Conservation (phyloP, 192 early-diverging fungal genomes). For the Chytriomyces sp. region DNA sequence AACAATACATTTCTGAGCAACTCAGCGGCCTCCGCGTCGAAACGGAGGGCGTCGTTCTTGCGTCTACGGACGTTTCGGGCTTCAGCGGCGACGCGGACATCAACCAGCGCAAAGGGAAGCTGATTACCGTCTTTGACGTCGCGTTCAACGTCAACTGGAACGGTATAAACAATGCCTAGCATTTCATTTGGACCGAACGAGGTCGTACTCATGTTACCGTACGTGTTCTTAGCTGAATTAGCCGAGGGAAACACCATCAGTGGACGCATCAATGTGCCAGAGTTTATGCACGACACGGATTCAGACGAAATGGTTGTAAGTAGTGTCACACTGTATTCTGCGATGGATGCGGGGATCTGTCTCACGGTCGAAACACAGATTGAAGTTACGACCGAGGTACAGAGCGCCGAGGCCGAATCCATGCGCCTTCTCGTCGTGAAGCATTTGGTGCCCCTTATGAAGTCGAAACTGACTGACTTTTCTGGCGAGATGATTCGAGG, state of each 20-base stretch:
- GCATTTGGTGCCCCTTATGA: constrained; percentile 62
- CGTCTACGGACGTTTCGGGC: constrained; percentile 61
- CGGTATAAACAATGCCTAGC: constrained; percentile 36
- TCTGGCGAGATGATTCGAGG: constrained; percentile 70
- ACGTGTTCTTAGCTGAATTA: constrained; percentile 31
- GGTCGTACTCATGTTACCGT: not conserved
- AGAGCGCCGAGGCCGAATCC: constrained; percentile 51
- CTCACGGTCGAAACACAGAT: constrained; percentile 54
- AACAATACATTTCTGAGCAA: constrained; percentile 73
- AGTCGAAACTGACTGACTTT: constrained; percentile 64
- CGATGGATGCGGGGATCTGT: not conserved
- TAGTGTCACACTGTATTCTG: not conserved
- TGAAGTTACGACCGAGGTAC: constrained; percentile 65
- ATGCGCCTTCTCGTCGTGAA: constrained; percentile 74
- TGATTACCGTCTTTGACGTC: constrained; percentile 93
- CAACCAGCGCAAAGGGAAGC: constrained; percentile 93
- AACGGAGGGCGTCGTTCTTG: constrained; percentile 58
- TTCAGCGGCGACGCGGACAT: constrained; percentile 88
- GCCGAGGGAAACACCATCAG: constrained; percentile 58
- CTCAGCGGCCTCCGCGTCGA: constrained; percentile 59
- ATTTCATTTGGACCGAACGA: not conserved
- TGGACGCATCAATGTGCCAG: constrained; percentile 84
- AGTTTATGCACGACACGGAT: constrained; percentile 89
- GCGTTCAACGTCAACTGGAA: constrained; percentile 76
- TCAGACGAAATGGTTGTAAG: constrained; percentile 77